Evolutionary conservation across 2,329 filamentous ascomycete species (phyloP).

Genomic region (Aspergillus fischeri): DNA sequence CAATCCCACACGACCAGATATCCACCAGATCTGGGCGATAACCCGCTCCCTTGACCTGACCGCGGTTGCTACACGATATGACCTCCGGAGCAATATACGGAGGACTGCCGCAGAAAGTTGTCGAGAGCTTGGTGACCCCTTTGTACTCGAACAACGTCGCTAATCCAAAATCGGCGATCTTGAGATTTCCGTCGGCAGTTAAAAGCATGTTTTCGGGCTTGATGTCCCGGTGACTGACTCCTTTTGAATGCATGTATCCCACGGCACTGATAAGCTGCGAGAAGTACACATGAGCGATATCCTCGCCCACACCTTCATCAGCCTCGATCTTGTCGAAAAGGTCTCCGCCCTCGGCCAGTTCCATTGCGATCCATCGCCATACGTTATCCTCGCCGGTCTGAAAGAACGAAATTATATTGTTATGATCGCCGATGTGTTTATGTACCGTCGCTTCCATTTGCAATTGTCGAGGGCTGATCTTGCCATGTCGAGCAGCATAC

Average conservation of each 20-base stretch:
- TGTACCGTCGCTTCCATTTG: constrained; percentile 89
- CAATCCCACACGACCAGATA: constrained; percentile 96
- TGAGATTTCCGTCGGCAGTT: constrained; percentile 77
- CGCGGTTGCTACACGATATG: constrained; percentile 52
- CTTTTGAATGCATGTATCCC: constrained; percentile 92
- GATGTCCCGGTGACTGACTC: constrained; percentile 85
- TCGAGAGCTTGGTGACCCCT: constrained; percentile 73
- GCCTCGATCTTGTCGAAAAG: constrained; percentile 99
- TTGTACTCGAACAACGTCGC: constrained; percentile 91
- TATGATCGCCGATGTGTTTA: constrained; percentile 79
- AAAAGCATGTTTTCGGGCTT: constrained; percentile 96
- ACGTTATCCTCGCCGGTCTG: constrained; percentile 76
- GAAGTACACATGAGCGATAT: constrained; percentile 97
- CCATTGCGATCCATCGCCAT: constrained; percentile 99
- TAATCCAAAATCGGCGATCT: constrained; percentile 94
- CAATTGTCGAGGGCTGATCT: constrained; percentile 83
- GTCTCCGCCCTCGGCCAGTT: constrained; percentile 90
- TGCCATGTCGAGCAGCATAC: constrained; percentile 84
- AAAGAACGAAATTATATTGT: constrained; percentile 92
- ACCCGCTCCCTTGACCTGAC: constrained; percentile 40
- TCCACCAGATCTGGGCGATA: constrained; percentile 73
- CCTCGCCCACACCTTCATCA: constrained; percentile 87
- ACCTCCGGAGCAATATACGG: constrained; percentile 98
- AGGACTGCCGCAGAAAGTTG: constrained; percentile 89
- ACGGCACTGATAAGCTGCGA: constrained; percentile 85